Percentiles rank a stretch among this genome's conserved stretches.
phyloP scores from a whole-genome alignment of 495 filamentous ascomycete genomes.

The Neurospora sp. region DNA sequence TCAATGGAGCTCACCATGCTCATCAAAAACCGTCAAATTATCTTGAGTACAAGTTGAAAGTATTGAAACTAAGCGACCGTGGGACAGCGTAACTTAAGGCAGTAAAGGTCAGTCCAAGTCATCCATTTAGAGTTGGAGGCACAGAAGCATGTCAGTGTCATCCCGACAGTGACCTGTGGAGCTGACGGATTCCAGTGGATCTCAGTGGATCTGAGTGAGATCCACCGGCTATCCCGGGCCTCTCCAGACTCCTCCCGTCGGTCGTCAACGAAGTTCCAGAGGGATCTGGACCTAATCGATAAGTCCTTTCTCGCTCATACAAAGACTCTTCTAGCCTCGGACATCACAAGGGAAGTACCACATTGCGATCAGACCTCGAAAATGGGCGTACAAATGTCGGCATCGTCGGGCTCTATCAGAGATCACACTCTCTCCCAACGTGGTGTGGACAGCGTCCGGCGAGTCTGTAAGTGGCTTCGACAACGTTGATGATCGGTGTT shows the following conservation, averaged over 20 bases:
- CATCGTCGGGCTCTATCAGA: background rate
- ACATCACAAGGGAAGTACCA: background rate
- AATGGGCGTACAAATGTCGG: background rate
- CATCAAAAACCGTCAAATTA: background rate
- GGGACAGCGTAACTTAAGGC: background rate
- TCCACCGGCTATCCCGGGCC: background rate
- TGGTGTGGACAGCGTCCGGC: background rate
- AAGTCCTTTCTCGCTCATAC: background rate
- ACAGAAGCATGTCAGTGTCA: background rate
- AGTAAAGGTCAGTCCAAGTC: background rate
- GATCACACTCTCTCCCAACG: background rate
- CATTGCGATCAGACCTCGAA: background rate
- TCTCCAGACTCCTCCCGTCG: background rate
- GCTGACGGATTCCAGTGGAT: background rate
- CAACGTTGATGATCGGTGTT: background rate
- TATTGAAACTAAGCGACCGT: background rate
- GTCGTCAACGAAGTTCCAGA: background rate
- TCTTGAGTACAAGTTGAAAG: background rate
- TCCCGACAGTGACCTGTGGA: background rate
- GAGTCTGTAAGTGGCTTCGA: background rate
- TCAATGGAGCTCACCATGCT: background rate
- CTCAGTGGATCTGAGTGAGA: background rate
- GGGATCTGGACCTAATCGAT: background rate
- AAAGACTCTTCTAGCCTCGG: background rate
- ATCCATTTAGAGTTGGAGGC: background rate